These are phyloP conservation scores for Blumeria graminis DNA, from an alignment of 2,329 filamentous ascomycete species.

Conservation along the genomic window DNA sequence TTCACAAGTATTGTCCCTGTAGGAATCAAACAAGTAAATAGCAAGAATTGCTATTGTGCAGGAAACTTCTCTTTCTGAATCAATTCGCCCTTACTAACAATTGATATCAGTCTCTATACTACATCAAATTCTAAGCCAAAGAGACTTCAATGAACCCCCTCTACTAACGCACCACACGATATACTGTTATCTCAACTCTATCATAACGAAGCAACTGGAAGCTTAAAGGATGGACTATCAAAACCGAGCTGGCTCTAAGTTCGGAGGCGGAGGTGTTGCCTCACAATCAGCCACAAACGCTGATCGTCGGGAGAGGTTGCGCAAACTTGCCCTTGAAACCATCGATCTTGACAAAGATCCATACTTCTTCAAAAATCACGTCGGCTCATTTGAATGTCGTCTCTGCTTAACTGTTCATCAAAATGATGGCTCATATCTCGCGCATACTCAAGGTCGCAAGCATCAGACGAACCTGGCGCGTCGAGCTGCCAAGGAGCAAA, in stretches of 20 bases:
- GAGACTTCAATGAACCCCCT: no score
- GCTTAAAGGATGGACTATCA: conserved; percentile 38
- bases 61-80: no score
- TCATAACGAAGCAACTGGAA: no score
- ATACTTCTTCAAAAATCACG: conserved; percentile 99
- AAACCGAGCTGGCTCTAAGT: conserved; percentile 92
- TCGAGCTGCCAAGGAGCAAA: conserved; percentile 83
- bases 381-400: conserved; percentile 91
- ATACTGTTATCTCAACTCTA: no score
- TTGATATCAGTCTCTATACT: no score
- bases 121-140: no score
- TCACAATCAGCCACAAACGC: conserved; percentile 85
- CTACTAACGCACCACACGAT: no score
- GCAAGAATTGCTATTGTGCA: no score
- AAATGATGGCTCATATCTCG: conserved; percentile 95
- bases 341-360: conserved; percentile 99
- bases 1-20: no score
- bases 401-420: conserved; percentile 95
- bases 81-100: no score
- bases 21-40: no score
- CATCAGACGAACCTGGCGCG: conserved; percentile 96
- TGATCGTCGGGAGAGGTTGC: conserved; percentile 86
- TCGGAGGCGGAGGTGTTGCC: conserved; percentile 89
- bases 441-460: conserved; percentile 94
- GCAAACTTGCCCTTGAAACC: conserved; percentile 92